Evolutionary conservation across 2,329 filamentous ascomycete species (phyloP).

Genomic region (Lasiodiplodia sp.): DNA sequence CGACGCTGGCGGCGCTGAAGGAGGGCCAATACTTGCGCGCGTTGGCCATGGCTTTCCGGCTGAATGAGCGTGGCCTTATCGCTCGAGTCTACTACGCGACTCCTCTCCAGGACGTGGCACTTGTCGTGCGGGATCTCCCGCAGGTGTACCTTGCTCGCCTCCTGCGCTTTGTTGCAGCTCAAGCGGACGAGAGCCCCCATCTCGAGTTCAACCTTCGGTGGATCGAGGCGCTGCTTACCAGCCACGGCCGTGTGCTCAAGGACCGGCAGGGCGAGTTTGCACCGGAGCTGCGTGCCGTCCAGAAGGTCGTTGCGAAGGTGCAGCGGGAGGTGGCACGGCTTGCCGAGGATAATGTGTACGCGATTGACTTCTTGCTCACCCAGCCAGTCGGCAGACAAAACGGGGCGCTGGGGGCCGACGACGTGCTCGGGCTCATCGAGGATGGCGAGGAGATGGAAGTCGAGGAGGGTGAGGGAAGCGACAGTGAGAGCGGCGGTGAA

Average conservation of each 20-base stretch:
- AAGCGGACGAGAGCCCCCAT: conserved; percentile 89
- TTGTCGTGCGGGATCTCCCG: conserved; percentile 81
- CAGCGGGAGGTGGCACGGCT: conserved; percentile 81
- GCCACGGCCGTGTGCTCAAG: conserved; percentile 85
- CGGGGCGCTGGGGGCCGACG: neutral
- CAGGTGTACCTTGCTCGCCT: conserved; percentile 85
- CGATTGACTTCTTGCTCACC: conserved; percentile 80
- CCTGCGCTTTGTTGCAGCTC: conserved; percentile 84
- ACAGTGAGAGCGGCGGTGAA: conserved; percentile 15
- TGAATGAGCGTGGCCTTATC: conserved; percentile 85
- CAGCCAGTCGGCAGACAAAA: conserved; percentile 52
- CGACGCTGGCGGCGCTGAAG: conserved; percentile 69
- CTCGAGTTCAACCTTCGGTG: conserved; percentile 94
- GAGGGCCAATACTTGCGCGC: conserved; percentile 88
- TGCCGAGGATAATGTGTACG: conserved; percentile 88
- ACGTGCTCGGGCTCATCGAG: conserved; percentile 13
- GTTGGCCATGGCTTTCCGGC: conserved; percentile 94
- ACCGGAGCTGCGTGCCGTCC: conserved; percentile 82
- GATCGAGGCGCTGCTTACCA: conserved; percentile 82
- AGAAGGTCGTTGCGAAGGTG: conserved; percentile 80
- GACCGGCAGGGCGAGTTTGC: conserved; percentile 81
- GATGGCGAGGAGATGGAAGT: conserved; percentile 21
- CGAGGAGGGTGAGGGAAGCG: conserved; percentile 13
- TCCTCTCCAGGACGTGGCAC: conserved; percentile 74
- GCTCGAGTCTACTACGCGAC: conserved; percentile 86